Percentiles rank a stretch among this genome's conserved stretches.
phyloP scores from a whole-genome alignment of 1,139 yeast genomes.

The Kodamaea arcana region DNA sequence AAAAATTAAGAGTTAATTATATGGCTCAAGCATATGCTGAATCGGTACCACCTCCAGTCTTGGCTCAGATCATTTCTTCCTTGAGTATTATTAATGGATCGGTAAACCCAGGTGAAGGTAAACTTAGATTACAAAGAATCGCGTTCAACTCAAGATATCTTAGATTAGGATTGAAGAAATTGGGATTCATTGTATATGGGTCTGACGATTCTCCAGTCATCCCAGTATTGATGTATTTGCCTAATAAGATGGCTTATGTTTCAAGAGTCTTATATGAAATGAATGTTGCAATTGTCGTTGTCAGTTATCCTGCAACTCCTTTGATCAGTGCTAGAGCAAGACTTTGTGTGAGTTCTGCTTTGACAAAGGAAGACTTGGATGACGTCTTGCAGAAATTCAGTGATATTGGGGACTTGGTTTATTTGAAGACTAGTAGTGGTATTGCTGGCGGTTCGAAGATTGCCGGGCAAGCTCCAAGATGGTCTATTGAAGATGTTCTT shows the following conservation, averaged over 20 bases:
- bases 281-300: conserved; percentile 91
- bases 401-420: conserved; percentile 74
- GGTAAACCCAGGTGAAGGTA: conserved; percentile 88
- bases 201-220: conserved; percentile 96
- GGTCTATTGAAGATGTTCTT: conserved; percentile 73
- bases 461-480: conserved; percentile 64
- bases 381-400: conserved; percentile 65
- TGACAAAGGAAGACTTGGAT: conserved; percentile 92
- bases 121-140: conserved; percentile 83
- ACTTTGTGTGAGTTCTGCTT: conserved; percentile 86
- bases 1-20: conserved; percentile 67
- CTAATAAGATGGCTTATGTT: conserved; percentile 91
- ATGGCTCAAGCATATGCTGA: conserved; percentile 79
- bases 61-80: conserved; percentile 83
- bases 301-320: conserved; percentile 97
- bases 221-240: conserved; percentile 81
- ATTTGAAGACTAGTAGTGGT: conserved; percentile 75
- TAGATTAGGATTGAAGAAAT: conserved; percentile 81
- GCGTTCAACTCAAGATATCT: conserved; percentile 94
- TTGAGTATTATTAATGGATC: conserved; percentile 76
- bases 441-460: conserved; percentile 61
- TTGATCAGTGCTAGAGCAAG: conserved; percentile 86
- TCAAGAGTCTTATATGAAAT: conserved; percentile 75
- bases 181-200: conserved; percentile 93
- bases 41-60: conserved; percentile 83